phyloP scores from a whole-genome alignment of 2,329 filamentous ascomycete genomes.

The Colletotrichum sublineola region DNA sequence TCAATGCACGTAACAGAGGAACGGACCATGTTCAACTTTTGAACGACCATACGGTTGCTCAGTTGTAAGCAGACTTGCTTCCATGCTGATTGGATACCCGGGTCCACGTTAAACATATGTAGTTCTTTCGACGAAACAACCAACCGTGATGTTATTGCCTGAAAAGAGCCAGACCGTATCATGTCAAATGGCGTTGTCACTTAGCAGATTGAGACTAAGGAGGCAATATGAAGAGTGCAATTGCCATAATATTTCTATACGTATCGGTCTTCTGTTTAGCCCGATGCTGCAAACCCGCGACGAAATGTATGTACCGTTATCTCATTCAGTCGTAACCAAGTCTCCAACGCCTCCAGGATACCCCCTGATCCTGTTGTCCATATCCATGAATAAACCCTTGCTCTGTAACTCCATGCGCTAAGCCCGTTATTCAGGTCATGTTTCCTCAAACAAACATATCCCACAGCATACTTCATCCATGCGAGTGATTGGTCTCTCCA shows the following conservation, averaged over 20 bases:
- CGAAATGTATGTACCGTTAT: constrained; percentile 13
- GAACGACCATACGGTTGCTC: neutral
- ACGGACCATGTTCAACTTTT: neutral
- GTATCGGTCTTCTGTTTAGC: constrained; percentile 33
- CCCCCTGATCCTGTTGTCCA: neutral
- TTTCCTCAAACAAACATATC: neutral
- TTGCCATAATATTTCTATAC: constrained; percentile 26
- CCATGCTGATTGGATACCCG: neutral
- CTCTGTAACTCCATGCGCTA: constrained; percentile 25
- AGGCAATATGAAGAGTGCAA: neutral
- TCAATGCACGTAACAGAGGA: neutral
- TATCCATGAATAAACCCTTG: neutral
- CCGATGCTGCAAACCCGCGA: constrained; percentile 8
- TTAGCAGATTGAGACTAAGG: too few relatives aligned
- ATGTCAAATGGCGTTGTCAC: neutral
- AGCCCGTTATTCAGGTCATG: neutral
- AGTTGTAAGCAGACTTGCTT: constrained; percentile 7
- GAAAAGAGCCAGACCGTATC: neutral
- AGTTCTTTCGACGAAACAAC: neutral
- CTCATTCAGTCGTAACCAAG: constrained; percentile 23
- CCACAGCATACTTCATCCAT: neutral
- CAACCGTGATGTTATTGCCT: neutral
- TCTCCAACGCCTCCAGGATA: constrained; percentile 22
- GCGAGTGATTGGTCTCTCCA: neutral
- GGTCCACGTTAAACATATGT: neutral